Evolutionary conservation across 148 eudicot species (phyloP).

Genomic region (Rhododendron ovatum): DNA sequence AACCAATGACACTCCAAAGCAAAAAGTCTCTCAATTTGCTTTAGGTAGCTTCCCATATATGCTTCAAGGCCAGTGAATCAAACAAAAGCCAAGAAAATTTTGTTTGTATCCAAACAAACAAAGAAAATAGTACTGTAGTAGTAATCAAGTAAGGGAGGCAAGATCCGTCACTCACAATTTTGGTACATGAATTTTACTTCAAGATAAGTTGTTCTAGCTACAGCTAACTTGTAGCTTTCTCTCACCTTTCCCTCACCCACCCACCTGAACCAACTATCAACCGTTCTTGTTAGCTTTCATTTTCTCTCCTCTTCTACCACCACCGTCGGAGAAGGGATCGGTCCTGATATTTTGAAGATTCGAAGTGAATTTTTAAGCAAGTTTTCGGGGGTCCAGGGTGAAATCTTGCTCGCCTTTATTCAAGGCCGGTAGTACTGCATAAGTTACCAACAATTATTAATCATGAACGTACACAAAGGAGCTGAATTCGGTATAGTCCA

Average conservation of each 20-base stretch:
- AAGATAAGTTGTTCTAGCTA: constrained; percentile 10
- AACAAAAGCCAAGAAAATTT: background rate
- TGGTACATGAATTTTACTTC: constrained; percentile 5
- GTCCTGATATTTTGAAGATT: no score
- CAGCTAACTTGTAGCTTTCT: constrained; percentile 22
- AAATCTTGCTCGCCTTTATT: no score
- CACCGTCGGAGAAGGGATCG: no score
- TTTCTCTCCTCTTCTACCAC: background rate
- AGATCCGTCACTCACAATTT: background rate
- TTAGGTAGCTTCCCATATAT: background rate
- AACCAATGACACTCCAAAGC: background rate
- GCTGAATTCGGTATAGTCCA: background rate
- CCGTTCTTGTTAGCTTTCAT: background rate
- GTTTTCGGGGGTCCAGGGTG: no score
- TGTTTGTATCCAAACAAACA: constrained; percentile 1
- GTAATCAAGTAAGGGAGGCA: background rate
- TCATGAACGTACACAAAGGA: no score
- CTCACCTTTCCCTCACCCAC: constrained; percentile 25
- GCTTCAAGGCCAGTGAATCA: background rate
- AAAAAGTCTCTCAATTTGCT: background rate
- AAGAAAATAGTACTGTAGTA: no score
- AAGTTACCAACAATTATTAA: no score
- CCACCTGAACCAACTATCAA: constrained; percentile 1
- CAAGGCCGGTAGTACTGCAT: no score
- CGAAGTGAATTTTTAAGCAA: no score